phyloP scores from a whole-genome alignment of 2,329 filamentous ascomycete genomes.

The Aureobasidium namibiae region DNA sequence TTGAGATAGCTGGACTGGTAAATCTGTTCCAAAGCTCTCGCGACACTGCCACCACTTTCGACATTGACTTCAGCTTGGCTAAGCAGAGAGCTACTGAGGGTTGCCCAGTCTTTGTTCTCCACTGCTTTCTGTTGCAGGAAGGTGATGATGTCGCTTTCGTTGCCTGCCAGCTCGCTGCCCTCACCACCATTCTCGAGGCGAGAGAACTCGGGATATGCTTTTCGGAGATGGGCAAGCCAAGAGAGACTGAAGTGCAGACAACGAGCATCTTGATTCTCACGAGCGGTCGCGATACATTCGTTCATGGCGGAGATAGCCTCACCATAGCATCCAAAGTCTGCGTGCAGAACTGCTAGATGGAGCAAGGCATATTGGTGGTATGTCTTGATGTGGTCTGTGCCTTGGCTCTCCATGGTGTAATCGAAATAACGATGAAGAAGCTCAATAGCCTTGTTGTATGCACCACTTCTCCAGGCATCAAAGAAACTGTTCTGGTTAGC shows the following conservation, averaged over 20 bases:
- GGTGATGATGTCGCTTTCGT: conserved; percentile 69
- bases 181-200: conserved; percentile 15
- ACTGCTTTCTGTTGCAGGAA: conserved; percentile 67
- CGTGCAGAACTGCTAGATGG: conserved; percentile 86
- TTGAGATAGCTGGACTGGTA: conserved; percentile 77
- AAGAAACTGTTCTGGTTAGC: conserved; percentile 57
- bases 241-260: conserved; percentile 93
- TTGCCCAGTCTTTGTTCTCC: conserved; percentile 65
- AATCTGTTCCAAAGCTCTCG: conserved; percentile 64
- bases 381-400: conserved; percentile 71
- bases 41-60: conserved; percentile 52
- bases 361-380: conserved; percentile 94
- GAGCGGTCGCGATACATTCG: conserved; percentile 87
- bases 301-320: conserved; percentile 93
- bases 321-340: conserved; percentile 84
- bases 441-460: conserved; percentile 85
- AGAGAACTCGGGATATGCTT: conserved; percentile 56
- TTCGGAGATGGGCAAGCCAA: conserved; percentile 93
- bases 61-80: conserved; percentile 78
- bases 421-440: conserved; percentile 92
- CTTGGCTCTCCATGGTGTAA: conserved; percentile 51
- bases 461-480: conserved; percentile 84
- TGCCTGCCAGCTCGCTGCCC: conserved; percentile 62
- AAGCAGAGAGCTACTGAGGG: conserved; percentile 75
- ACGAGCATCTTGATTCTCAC: conserved; percentile 84